Base-by-base conservation (phyloP, 1,139 yeast species). In the Suhomyces choctaworum region DNA sequence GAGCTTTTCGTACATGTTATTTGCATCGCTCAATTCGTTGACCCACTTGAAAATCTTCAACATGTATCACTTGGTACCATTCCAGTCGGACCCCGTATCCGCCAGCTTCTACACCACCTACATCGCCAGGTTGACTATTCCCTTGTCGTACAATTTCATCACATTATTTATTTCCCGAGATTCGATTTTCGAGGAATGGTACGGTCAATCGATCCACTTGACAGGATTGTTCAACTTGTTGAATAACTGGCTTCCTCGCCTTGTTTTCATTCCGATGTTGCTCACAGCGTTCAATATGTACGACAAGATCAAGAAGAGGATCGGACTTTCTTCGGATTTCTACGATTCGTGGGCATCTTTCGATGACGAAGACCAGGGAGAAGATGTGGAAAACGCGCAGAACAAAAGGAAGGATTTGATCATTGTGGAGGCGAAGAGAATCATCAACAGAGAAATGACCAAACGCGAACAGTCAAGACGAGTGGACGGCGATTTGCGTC, bases 71-170 rank as follows among this genome's bases (percentile, higher is more conserved):
- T 67, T 87, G 45, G 90, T 85, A 22, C 64, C 72, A 2, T 75
- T 70, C 22, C 75, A 80, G 37, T 81, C 92, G 0, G 92, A 84
- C 51, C 83, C 87, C 0, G 83, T 85, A 1, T 80, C 88, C 20
- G 73, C 84, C 22, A 70, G 87, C 29, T 87, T 86, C 56, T 87
- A 84, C 57, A 80, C 90, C 16, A 83, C 86, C 51, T 87, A 87
- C 51, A 80, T 86, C 22, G 86, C 92, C 36, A 78, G 96, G 45
- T 66, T 87, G 53, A 84, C 95, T 0, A 81, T 87, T 10, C 96
- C 96, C 3, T 66, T 87, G 45, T 78, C 87, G 22, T 87, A 84
- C 62, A 87, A 87, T 57, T 87, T 84, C 54, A 60, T 86, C 39
- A 84, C 86, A 24, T 64, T 87, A 33, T 70, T 83, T 41, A 69